A percentile compares a stretch with the other conserved stretches of the same genome.
Conservation (phyloP, 2,329 filamentous ascomycete genomes). For the Cercospora beticola region DNA sequence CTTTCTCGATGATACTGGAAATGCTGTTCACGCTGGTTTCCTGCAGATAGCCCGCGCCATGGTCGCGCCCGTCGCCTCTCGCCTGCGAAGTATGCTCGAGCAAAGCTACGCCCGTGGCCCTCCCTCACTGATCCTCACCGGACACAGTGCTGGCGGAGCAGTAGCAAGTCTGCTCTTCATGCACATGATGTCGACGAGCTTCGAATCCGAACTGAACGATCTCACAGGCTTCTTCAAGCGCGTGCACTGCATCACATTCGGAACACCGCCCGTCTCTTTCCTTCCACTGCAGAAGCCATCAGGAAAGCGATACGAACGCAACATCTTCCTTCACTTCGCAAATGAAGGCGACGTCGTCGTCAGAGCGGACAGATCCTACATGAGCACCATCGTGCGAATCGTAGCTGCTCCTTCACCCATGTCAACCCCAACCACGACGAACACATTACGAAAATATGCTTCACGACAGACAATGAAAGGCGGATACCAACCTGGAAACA, state of each 20-base stretch:
- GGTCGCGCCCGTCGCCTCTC: slow-evolving; percentile 68
- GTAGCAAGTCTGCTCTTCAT: slow-evolving; percentile 76
- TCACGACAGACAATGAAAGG: slow-evolving; percentile 14
- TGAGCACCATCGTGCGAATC: slow-evolving; percentile 69
- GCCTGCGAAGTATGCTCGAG: slow-evolving; percentile 66
- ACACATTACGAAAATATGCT: slow-evolving; percentile 13
- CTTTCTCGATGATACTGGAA: slow-evolving; percentile 75
- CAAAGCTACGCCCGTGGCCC: slow-evolving; percentile 67
- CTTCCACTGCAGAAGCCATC: slow-evolving; percentile 64
- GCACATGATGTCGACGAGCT: slow-evolving; percentile 69
- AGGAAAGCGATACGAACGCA: slow-evolving; percentile 54
- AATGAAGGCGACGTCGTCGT: slow-evolving; percentile 85
- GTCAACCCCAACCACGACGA: slow-evolving; percentile 11
- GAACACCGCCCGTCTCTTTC: slow-evolving; percentile 74
- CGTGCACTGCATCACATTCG: slow-evolving; percentile 82
- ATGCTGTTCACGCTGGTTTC: slow-evolving; percentile 79
- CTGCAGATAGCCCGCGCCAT: slow-evolving; percentile 73
- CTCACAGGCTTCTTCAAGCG: slow-evolving; percentile 71
- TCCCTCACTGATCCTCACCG: slow-evolving; percentile 77
- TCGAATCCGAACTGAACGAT: slow-evolving; percentile 66
- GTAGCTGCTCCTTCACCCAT: slow-evolving; percentile 52
- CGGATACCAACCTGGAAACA: slow-evolving; percentile 1
- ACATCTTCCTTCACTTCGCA: slow-evolving; percentile 73
- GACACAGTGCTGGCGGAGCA: slow-evolving; percentile 82
- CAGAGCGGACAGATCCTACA: slow-evolving; percentile 73